These are phyloP conservation scores for Orbilia javanica DNA, from an alignment of 2,329 filamentous ascomycete genomes.

Conservation along the genomic window DNA sequence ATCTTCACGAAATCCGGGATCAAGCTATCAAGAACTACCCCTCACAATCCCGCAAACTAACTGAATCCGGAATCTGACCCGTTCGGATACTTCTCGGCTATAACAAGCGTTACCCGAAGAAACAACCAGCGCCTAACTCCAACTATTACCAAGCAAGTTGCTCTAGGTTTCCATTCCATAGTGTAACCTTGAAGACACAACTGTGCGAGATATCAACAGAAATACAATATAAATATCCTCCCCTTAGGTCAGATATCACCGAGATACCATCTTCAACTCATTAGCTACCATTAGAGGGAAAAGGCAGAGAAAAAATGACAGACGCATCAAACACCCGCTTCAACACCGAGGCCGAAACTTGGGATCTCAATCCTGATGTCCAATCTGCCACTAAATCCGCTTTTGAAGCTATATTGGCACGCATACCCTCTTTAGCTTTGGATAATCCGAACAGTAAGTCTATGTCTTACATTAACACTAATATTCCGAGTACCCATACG, in stretches of 20 bases:
- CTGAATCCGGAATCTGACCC: conserved; percentile 1
- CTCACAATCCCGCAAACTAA: no score
- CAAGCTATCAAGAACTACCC: no score
- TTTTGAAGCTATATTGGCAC: conserved; percentile 66
- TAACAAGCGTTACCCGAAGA: conserved; percentile 14
- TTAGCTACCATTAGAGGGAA: no score
- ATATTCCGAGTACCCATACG: background rate
- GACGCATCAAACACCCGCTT: conserved; percentile 67
- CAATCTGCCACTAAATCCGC: conserved; percentile 67
- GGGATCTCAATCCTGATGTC: conserved; percentile 71
- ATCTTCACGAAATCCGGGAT: no score
- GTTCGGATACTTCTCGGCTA: conserved; percentile 25
- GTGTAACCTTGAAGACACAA: no score
- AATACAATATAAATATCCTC: background rate
- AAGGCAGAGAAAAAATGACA: conserved; percentile 30
- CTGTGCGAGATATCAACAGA: no score
- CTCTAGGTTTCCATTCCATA: background rate
- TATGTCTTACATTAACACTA: no score
- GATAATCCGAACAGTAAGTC: conserved; percentile 37
- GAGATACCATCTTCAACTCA: no score
- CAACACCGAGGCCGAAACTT: conserved; percentile 70
- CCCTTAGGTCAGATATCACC: no score
- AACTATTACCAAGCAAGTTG: background rate
- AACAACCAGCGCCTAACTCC: background rate
- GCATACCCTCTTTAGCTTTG: conserved; percentile 31